Evolutionary conservation across 148 eudicot genomes (phyloP).

Genomic region (Hydrangea macrophylla): DNA sequence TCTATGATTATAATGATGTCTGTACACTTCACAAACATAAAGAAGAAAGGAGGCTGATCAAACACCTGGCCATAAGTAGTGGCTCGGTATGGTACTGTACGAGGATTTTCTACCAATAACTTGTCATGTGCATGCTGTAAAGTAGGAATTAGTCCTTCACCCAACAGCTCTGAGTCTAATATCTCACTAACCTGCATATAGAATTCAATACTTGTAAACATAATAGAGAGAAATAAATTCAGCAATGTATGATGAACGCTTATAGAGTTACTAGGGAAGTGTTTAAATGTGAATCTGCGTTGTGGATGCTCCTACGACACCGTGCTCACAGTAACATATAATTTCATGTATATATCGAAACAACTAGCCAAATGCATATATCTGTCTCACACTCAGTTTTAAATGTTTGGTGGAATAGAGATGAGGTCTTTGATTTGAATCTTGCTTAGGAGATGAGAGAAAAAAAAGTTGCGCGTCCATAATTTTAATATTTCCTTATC

Average conservation of each 20-base stretch:
- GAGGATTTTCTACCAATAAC: slow-evolving; percentile 64
- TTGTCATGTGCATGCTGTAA: slow-evolving; percentile 89
- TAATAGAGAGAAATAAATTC: neutral
- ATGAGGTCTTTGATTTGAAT: too few relatives aligned
- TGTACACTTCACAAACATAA: neutral
- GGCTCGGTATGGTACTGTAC: slow-evolving; percentile 75
- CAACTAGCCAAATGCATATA: neutral
- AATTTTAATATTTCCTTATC: too few relatives aligned
- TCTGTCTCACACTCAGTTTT: too few relatives aligned
- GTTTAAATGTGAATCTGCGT: neutral
- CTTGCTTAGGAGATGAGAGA: too few relatives aligned
- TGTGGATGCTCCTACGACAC: neutral
- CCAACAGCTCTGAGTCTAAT: slow-evolving; percentile 88
- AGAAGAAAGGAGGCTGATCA: neutral
- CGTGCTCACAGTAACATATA: neutral
- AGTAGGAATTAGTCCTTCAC: slow-evolving; percentile 90
- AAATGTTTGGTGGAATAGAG: too few relatives aligned
- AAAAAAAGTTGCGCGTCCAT: too few relatives aligned
- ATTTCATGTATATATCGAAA: neutral
- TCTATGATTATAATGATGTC: too few relatives aligned
- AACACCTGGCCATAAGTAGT: slow-evolving; percentile 76
- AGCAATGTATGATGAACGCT: neutral
- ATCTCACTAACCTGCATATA: slow-evolving; percentile 81
- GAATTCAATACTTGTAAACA: neutral
- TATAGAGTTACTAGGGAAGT: neutral